Evolutionary conservation across 768 basidiomycete genomes (phyloP), one percentile per base, ranked within the genome.

Genomic region (Cyclocybe cylindracea): DNA sequence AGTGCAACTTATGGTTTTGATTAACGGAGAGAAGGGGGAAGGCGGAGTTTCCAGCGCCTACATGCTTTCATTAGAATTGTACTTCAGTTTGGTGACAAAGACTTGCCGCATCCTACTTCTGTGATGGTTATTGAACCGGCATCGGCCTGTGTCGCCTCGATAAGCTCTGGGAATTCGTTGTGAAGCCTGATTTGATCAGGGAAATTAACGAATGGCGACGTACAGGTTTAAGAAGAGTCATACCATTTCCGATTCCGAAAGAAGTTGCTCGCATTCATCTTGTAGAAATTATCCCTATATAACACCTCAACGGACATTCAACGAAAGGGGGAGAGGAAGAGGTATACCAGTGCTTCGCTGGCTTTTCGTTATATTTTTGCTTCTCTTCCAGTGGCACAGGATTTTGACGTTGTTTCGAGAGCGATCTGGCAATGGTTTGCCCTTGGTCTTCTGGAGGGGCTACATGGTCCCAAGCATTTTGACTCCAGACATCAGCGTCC

Each of bases 231-330:
- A 32, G 24, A 19, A 37, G 43, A 33, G 32, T 44, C 67, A 5
- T 63, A 84, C 89, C 97, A 99, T 74, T 93, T 91, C 51, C 97
- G 78, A 69, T 98, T 86, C 37, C 91, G 87, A 75, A 98, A 99
- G 71, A 99, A 98, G 59, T 95, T 94, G 63, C 73, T 80, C 16
- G 83, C 76, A 55, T 96, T 94, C 47, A 77, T 78, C 61, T 88
- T 87, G 77, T 99, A 98, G 62, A 98, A 98, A 49, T 85, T 85
- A 64, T 98, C 91, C 95, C 95, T 97, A 61, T 14, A 35, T 31
- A 10, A 14, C n/a, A 39, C 51, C 42, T 54, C 40, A 19, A 55
- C 19, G 32, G 24, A 36, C 13, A 32, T 49, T 50, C 13, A 49
- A 24, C 35, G 10, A 13, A 33, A 5, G 31, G 31, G 18, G 18